Conservation (phyloP, 345 rosid genomes). For the Tarenaya hassleriana region DNA sequence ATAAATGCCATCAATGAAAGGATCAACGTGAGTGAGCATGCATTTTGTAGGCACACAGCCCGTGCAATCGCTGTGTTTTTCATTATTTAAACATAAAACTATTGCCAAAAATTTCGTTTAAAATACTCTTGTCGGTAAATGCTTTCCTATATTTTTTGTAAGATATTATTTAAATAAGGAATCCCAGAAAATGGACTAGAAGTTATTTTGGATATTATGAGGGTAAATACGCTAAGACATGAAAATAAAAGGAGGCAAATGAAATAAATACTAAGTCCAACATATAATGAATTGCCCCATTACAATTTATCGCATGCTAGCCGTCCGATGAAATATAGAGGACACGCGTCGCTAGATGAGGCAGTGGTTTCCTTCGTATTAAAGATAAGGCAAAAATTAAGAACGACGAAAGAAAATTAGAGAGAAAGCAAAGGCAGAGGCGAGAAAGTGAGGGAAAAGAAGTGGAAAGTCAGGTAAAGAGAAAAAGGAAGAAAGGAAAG, state of each 20-base stretch:
- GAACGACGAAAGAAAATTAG: neutral
- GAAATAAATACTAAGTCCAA: neutral
- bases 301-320: neutral
- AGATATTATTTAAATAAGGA: no score
- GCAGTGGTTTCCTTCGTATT: slow-evolving; percentile 1
- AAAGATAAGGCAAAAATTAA: neutral
- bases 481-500: neutral
- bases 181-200: no score
- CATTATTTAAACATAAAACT: no score
- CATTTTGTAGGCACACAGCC: no score
- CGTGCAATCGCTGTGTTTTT: no score
- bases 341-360: slow-evolving; percentile 8
- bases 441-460: neutral
- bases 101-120: no score
- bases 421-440: neutral
- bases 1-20: no score
- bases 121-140: no score
- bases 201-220: neutral
- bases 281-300: no score
- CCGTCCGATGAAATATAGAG: slow-evolving; percentile 13
- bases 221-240: neutral
- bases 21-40: no score
- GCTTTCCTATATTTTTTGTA: no score
- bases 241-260: no score
- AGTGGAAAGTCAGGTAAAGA: neutral